Evolutionary conservation across 306 rosid genomes (phyloP).

Genomic region (Glycine tomentella): DNA sequence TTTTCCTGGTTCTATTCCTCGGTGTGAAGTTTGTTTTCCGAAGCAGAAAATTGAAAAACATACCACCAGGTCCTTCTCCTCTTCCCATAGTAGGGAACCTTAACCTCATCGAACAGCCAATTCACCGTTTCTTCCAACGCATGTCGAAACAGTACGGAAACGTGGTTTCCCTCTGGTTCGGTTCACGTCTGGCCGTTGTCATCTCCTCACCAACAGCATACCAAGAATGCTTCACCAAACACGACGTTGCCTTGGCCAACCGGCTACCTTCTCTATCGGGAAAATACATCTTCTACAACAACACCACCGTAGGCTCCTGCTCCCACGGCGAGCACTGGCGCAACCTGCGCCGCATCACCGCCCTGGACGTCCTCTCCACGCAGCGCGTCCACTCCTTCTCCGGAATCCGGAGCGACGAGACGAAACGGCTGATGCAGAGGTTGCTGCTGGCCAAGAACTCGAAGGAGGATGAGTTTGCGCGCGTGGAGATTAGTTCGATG

Average conservation of each 20-base stretch:
- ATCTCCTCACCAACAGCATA: conserved; percentile 48
- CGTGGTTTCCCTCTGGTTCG: conserved; percentile 47
- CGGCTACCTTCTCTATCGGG: conserved; percentile 47
- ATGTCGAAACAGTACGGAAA: conserved; percentile 54
- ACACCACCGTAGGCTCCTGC: conserved; percentile 48
- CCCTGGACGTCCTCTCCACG: conserved; percentile 61
- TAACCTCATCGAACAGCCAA: conserved; percentile 53
- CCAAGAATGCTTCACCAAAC: conserved; percentile 64
- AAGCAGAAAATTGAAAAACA: conserved; percentile 18
- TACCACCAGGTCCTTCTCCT: conserved; percentile 62
- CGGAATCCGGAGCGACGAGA: conserved; percentile 51
- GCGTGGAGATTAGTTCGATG: conserved; percentile 45
- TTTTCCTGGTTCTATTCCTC: no score
- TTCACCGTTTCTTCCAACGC: conserved; percentile 46
- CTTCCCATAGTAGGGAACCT: conserved; percentile 70
- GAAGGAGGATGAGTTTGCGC: not conserved
- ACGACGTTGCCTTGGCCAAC: conserved; percentile 60
- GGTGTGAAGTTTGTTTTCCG: not conserved
- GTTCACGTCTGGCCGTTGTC: conserved; percentile 45
- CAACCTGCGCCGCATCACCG: conserved; percentile 65
- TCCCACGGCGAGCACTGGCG: conserved; percentile 75
- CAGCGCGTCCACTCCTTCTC: conserved; percentile 49
- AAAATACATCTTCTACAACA: conserved; percentile 62
- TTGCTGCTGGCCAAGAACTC: conserved; percentile 35
- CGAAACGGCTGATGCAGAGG: conserved; percentile 33